Evolutionary conservation across 2,329 filamentous ascomycete species (phyloP), one percentile per base, ranked within the genome.

Genomic region (Lachnellula arida): DNA sequence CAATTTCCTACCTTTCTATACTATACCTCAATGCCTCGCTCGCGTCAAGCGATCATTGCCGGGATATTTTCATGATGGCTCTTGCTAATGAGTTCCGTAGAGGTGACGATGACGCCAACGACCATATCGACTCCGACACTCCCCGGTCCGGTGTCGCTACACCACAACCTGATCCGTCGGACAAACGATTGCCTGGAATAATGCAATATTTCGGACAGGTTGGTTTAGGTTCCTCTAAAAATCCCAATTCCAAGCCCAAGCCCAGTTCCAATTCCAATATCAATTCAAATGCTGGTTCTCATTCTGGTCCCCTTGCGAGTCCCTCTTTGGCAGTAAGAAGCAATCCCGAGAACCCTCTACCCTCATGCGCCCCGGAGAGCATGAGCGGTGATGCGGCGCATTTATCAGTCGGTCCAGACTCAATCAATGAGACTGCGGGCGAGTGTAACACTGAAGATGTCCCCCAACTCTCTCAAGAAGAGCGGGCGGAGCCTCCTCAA

Each of bases 171-270:
- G 93, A 97, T 75, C 87, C 88, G 62, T 87, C 89, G 70, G 94
- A 99, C 78, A 97, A 96, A 78, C 88, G 94, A 76, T 81, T 96
- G 71, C 94, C 94, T 65, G 90, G 91, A 72, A 96, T 97, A 78
- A 88, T 94, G 82, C 84, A 86, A 80, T 97, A 94, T 81, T 96
- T 97, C 82, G 88, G 88, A 79, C 94, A 99, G 93, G 94, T 99
- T 96, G 87, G 94, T 97, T 82, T 83, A 81, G 84, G 82, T 79
- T 84, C 86, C 85, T 81, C 82, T 81, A 63, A 62, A 68, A 58
- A 54, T 65, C 57, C 49, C 34, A 53, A 32, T 32, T 11, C 9
- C 28, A 32, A 11, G 28, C 28, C 28, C 28, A 32, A 11, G 8
- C 19, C 42, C 42, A 22, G 22, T 44, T 5, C 15, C 15, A 22